phyloP scores from a whole-genome alignment of 768 basidiomycete species.

The Naganishia friedmannii region DNA sequence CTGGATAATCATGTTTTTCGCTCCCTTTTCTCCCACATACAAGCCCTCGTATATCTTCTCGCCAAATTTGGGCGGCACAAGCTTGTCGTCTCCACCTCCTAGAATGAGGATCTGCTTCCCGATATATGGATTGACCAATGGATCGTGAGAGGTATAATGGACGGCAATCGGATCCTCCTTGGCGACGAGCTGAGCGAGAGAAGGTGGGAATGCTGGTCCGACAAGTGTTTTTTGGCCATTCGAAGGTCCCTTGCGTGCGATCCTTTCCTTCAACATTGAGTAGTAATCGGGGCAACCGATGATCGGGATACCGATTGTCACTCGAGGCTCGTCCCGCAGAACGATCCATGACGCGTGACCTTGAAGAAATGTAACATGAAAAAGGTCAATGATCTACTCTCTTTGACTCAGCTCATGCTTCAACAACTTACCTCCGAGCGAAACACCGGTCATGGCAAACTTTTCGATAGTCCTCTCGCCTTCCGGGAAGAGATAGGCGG shows the following conservation, averaged over 20 bases:
- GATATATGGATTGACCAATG: conserved; percentile 56
- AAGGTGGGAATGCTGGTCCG: conserved; percentile 61
- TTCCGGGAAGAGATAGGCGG: conserved; percentile 68
- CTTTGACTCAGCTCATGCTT: not conserved
- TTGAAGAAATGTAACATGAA: conserved; percentile 16
- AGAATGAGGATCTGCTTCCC: conserved; percentile 73
- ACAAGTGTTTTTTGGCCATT: conserved; percentile 56
- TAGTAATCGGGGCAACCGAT: conserved; percentile 72
- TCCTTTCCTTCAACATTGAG: conserved; percentile 59
- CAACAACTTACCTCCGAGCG: conserved; percentile 62
- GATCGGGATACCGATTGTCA: conserved; percentile 56
- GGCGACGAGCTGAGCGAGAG: conserved; percentile 54
- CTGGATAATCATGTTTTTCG: conserved; percentile 61
- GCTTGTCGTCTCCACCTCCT: conserved; percentile 63
- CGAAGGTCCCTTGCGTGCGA: conserved; percentile 37
- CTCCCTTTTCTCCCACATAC: conserved; percentile 59
- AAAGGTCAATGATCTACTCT: not conserved
- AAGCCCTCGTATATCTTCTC: conserved; percentile 61
- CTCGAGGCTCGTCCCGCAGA: conserved; percentile 57
- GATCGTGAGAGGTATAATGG: conserved; percentile 54
- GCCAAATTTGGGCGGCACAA: conserved; percentile 68
- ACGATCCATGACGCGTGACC: conserved; percentile 76
- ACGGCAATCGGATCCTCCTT: conserved; percentile 56
- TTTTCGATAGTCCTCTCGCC: conserved; percentile 62
- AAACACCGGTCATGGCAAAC: conserved; percentile 73